Conservation (phyloP, 257 asterid genomes). For the Gentiana straminea region DNA sequence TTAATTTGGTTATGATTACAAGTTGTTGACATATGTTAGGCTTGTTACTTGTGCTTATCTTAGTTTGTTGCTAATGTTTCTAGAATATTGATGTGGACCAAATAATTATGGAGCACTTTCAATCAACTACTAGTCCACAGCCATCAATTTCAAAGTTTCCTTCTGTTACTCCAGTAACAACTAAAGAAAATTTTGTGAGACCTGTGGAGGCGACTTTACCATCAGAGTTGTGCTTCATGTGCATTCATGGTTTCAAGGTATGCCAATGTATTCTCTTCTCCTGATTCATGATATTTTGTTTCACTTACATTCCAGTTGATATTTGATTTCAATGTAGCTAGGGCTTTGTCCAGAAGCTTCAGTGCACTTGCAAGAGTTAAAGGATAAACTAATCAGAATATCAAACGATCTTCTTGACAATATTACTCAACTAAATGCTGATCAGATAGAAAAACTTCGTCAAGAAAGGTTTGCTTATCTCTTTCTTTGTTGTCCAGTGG, state of each 20-base stretch:
- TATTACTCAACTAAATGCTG: slow-evolving; percentile 50
- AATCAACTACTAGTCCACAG: slow-evolving; percentile 64
- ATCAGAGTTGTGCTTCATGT: slow-evolving; percentile 51
- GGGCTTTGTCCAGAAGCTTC: slow-evolving; percentile 82
- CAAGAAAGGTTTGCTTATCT: slow-evolving; percentile 57
- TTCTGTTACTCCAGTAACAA: slow-evolving; percentile 41
- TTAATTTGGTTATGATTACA: too few relatives aligned
- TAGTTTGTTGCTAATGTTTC: not conserved
- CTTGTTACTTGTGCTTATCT: not conserved
- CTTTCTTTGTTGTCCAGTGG: not conserved
- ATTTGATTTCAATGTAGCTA: slow-evolving; percentile 43
- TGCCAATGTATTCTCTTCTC: slow-evolving; percentile 4
- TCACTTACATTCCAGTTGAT: slow-evolving; percentile 15
- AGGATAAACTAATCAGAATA: slow-evolving; percentile 66
- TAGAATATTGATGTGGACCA: slow-evolving; percentile 84
- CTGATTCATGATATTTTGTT: slow-evolving; percentile 8
- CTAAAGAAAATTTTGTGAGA: slow-evolving; percentile 17
- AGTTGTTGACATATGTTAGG: not conserved
- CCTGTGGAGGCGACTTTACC: slow-evolving; percentile 43
- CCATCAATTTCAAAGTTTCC: slow-evolving; percentile 66
- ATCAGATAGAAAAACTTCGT: slow-evolving; percentile 63
- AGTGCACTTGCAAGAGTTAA: slow-evolving; percentile 67
- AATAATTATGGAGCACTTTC: slow-evolving; percentile 61
- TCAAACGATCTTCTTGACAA: slow-evolving; percentile 88
- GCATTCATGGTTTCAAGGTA: slow-evolving; percentile 82